Base-by-base conservation (phyloP, 306 rosid species). In the Citrullus amarus region DNA sequence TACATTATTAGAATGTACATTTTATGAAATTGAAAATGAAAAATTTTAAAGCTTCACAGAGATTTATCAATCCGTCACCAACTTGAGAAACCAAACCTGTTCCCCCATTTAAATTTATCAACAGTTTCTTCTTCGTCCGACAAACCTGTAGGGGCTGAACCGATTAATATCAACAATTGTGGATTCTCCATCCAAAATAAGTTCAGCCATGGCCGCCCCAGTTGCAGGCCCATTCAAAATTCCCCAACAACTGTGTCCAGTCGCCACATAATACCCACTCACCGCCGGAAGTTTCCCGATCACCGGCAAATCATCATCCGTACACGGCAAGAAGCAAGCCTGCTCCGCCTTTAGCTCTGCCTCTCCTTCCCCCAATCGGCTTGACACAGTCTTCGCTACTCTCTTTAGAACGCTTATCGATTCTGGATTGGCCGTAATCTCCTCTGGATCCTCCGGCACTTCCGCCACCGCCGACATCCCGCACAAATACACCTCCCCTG, bases 211-310 rank as follows among this genome's bases (percentile, higher is more conserved):
- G 16, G 97, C 92, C 84, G 90, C 96, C 1, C 97, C 98, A 58
- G 97, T 95, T 48, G 98, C 98, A 8, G 97, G 97, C 30, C 90
- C 98, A 81, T 95, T 95, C 7, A 95, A 84, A 85, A 95, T 91
- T 36, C 97, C 98, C 97, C 98, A 92, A 69, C 97, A 91, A 68
- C 88, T 89, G 65, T 92, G 97, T 11, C 97, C 97, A 0, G 97
- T 95, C 0, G 96, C 96, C 34, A 95, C 97, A 80, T 87, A 92
- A 75, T 97, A 95, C 4, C 89, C 96, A 39, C 81, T 82, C 25
- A 89, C 51, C 22, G 85, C 96, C 0, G 93, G 92, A 66, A 92
- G 48, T 80, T 88, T 96, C 32, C 98, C 97, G 16, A 92, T 92
- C 62, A 88, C 84, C 0, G 99, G 97, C 41, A 86, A 48, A 20